phyloP scores from a whole-genome alignment of 2,329 filamentous ascomycete genomes.

The Phyllosticta citriasiana region DNA sequence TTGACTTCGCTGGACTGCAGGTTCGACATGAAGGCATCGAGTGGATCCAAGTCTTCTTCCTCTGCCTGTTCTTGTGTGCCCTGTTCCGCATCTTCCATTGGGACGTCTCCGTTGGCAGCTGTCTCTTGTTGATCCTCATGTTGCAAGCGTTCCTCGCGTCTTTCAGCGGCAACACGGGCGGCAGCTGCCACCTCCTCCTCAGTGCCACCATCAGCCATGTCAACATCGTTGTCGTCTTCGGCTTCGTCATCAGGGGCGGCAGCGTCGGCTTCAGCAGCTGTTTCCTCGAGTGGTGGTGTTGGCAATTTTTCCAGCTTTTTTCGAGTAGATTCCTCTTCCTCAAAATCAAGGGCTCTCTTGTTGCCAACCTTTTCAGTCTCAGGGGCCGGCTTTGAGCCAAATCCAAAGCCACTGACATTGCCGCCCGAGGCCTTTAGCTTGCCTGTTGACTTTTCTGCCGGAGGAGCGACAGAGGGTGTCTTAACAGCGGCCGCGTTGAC shows the following conservation, averaged over 20 bases:
- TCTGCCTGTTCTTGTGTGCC: conserved; percentile 27
- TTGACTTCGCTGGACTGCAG: conserved; percentile 43
- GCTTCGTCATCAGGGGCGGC: conserved; percentile 27
- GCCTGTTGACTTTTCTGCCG: conserved; percentile 19
- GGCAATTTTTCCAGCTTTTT: conserved; percentile 89
- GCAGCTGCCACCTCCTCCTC: conserved; percentile 85
- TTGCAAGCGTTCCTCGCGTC: conserved; percentile 56
- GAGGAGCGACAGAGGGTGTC: background rate
- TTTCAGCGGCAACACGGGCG: conserved; percentile 68
- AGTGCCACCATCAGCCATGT: conserved; percentile 65
- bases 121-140: conserved; percentile 20
- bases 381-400: conserved; percentile 54
- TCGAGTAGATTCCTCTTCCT: conserved; percentile 76
- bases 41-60: conserved; percentile 71
- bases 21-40: conserved; percentile 94
- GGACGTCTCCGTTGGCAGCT: conserved; percentile 30
- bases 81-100: conserved; percentile 31
- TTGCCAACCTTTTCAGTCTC: conserved; percentile 57
- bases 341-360: conserved; percentile 72
- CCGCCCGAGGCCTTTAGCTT: conserved; percentile 53
- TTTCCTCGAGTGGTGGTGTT: conserved; percentile 35
- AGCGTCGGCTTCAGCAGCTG: conserved; percentile 43
- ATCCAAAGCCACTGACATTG: conserved; percentile 76
- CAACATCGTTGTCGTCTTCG: conserved; percentile 63
- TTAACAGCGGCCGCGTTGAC: background rate